Evolutionary conservation across 805 yeast genomes (phyloP), one percentile per base, ranked within the genome.

Genomic region (Kluyveromyces wickerhamii): DNA sequence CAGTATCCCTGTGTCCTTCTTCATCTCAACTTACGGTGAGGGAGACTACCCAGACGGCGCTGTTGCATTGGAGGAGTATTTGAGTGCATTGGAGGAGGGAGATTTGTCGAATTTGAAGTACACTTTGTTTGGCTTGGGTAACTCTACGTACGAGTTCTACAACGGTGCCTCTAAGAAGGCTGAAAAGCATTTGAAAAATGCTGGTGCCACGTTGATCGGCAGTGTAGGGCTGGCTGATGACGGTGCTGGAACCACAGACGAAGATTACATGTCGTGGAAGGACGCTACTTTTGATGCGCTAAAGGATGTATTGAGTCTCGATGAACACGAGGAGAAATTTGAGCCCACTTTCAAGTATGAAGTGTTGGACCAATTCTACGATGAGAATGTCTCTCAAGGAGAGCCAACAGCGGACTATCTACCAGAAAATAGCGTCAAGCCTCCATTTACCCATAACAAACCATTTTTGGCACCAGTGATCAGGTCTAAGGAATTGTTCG

Each of bases 31-130:
- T 8, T 92, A 92, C 51, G 98, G 98, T 48, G 98, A 89, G 63
- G 98, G 98, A 54, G 98, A 89, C 58, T 95, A 95, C 48, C 89
- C 98, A 10, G 98, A 89, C 58, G 84, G 85, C 49, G 92, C 96
- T n/a, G 72, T 73, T 27, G 77, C 75, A 24, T 85, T 92, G 56
- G 77, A 75, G 53, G 81, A 79, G 38, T 76, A 65, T 52, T 70
- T 88, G 50, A 72, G 76, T 21, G 48, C 58, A 18, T 60, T 67
- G 35, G 74, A 70, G 33, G 78, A 74, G 18, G 72, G 72, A 16
- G 71, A 64, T 27, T 65, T 88, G 48, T 52, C 69, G 6, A 72
- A 71, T 40, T 52, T 87, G 42, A 75, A 71, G 46, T 87, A 63
- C 60, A 72, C 87, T 40, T 69, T 86, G 34, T 92, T 89, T 53